Conservation (phyloP, 768 basidiomycete species). For the Russula griseocarnosa region DNA sequence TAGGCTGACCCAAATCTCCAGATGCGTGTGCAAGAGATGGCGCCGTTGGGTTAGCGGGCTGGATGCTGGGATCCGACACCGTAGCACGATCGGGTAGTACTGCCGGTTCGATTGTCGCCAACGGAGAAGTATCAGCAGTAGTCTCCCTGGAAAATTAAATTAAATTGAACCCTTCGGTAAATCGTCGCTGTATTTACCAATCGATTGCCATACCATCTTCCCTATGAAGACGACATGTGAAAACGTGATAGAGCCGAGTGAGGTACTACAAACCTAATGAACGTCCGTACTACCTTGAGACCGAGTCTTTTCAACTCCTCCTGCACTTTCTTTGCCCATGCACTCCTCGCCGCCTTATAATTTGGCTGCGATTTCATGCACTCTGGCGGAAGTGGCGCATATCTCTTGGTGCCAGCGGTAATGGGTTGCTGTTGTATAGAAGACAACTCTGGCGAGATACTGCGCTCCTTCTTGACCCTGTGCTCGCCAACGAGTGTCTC, state of each 20-base stretch:
- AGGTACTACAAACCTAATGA: conserved; percentile 23
- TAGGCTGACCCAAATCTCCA: background rate
- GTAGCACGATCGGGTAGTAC: background rate
- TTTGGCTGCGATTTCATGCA: conserved; percentile 18
- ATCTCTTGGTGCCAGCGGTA: conserved; percentile 24
- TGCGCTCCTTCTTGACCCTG: conserved; percentile 23
- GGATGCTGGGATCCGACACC: background rate
- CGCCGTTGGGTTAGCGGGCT: background rate
- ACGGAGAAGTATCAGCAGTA: background rate
- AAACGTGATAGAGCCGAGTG: background rate
- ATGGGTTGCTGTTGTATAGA: background rate
- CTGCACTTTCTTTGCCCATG: conserved; percentile 23
- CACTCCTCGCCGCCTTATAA: conserved; percentile 12
- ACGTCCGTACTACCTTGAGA: conserved; percentile 18
- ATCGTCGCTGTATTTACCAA: conserved; percentile 15
- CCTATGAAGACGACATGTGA: conserved; percentile 4
- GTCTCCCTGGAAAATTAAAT: conserved; percentile 2
- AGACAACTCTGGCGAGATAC: conserved; percentile 18
- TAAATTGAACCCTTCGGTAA: background rate
- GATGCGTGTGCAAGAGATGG: background rate
- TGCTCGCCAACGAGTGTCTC: conserved; percentile 16
- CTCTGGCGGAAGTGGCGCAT: conserved; percentile 22
- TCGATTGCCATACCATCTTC: conserved; percentile 31
- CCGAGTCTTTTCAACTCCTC: conserved; percentile 17
- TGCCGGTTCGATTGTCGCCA: conserved; percentile 15